Evolutionary conservation across 495 filamentous ascomycete species (phyloP).

Genomic region (Podospora tetraspora): DNA sequence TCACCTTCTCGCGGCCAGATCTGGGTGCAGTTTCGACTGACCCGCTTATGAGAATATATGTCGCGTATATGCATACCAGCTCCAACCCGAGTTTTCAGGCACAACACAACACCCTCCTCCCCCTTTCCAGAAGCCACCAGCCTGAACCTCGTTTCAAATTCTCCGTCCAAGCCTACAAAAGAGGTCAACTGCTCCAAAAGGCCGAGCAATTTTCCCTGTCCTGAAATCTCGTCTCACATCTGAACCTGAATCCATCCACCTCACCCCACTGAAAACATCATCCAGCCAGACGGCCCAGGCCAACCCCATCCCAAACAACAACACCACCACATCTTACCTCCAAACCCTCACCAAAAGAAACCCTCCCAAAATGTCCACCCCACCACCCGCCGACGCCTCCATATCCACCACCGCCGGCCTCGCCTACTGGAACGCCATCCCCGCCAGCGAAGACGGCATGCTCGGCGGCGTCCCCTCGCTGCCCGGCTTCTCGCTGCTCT

Average conservation of each 20-base stretch:
- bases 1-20: no score
- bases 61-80: background rate
- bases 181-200: no score
- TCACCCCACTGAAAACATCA: background rate
- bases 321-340: background rate
- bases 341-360: no score
- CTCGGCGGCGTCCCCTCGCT: conserved; percentile 64
- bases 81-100: background rate
- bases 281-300: no score
- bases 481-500: conserved; percentile 43
- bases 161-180: no score
- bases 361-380: background rate
- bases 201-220: no score
- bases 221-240: no score
- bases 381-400: background rate
- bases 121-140: background rate
- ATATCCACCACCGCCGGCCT: background rate
- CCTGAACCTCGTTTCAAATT: background rate
- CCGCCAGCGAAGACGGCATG: conserved; percentile 4
- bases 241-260: background rate
- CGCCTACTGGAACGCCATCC: conserved; percentile 2
- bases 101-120: background rate
- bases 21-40: background rate
- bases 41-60: background rate
- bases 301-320: background rate